These are phyloP conservation scores for Ophiocordyceps camponoti-saundersi DNA, from an alignment of 2,329 filamentous ascomycete genomes.

Conservation along the genomic window DNA sequence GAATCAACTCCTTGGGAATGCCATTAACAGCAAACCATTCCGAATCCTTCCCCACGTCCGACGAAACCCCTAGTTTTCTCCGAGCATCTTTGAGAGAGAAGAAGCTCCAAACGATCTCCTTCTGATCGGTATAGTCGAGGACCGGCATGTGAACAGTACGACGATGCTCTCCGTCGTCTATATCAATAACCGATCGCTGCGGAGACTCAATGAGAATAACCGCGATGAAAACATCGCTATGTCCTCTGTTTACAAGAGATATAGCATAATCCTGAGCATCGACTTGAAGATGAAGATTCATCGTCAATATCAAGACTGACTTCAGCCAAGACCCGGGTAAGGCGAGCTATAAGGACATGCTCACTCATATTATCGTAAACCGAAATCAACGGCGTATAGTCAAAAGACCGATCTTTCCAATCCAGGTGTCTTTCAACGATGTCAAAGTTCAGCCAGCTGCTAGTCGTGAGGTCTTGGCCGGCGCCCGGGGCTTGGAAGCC, in stretches of 20 bases:
- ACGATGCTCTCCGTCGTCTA: too few relatives aligned
- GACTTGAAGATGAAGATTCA: background rate
- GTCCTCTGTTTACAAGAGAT: background rate
- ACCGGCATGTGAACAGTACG: background rate
- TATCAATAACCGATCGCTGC: background rate
- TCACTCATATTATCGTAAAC: background rate
- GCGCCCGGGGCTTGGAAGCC: background rate
- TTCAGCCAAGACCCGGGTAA: too few relatives aligned
- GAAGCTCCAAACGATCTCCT: background rate
- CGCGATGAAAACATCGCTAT: background rate
- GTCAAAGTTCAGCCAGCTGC: background rate
- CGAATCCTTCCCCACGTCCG: background rate
- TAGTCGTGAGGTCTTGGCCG: background rate
- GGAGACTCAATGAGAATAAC: background rate
- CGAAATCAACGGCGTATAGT: background rate
- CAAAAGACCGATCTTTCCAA: background rate
- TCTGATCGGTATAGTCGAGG: background rate
- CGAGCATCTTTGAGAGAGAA: background rate
- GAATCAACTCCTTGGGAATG: background rate
- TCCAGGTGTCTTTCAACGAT: background rate
- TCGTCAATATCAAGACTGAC: background rate
- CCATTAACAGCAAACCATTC: background rate
- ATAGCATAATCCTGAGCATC: background rate
- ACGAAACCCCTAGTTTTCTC: background rate
- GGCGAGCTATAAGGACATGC: too few relatives aligned